These are phyloP conservation scores for Biscogniauxia mediterranea DNA, from an alignment of 2,329 filamentous ascomycete genomes.

Conservation along the genomic window DNA sequence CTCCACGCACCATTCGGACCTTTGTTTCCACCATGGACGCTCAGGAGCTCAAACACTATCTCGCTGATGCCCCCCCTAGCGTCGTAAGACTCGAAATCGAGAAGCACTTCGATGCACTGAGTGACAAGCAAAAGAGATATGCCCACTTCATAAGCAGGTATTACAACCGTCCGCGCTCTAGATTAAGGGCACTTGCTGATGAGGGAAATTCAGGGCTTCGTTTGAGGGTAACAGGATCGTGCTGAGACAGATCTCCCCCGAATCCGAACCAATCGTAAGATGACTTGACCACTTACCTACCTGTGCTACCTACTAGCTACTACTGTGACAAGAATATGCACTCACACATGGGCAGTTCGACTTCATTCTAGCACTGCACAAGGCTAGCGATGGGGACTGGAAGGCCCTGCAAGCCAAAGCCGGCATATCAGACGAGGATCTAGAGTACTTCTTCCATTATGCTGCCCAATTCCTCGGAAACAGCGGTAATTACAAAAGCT, in stretches of 20 bases:
- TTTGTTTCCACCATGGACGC: conserved; percentile 50
- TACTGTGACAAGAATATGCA: conserved; percentile 2
- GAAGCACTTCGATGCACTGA: conserved; percentile 82
- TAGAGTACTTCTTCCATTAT: conserved; percentile 73
- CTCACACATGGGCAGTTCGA: conserved; percentile 53
- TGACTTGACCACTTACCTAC: background rate
- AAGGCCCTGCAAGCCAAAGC: conserved; percentile 62
- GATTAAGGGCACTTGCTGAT: background rate
- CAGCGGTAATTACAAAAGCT: conserved; percentile 82
- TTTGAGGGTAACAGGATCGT: conserved; percentile 76
- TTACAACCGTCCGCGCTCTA: conserved; percentile 10
- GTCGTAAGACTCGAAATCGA: conserved; percentile 87
- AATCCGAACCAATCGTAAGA: conserved; percentile 67
- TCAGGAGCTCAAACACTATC: conserved; percentile 69
- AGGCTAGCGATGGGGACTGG: conserved; percentile 68
- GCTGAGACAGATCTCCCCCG: conserved; percentile 77
- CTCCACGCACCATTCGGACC: conserved; percentile 10
- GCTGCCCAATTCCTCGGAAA: conserved; percentile 77
- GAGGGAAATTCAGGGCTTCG: conserved; percentile 56
- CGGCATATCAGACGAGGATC: conserved; percentile 60
- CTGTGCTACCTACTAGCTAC: background rate
- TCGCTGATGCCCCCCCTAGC: conserved; percentile 86
- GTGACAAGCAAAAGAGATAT: conserved; percentile 79
- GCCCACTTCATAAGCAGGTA: conserved; percentile 85
- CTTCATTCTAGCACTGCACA: conserved; percentile 72